phyloP scores from a whole-genome alignment of 495 filamentous ascomycete species.

The Neurospora sp. region DNA sequence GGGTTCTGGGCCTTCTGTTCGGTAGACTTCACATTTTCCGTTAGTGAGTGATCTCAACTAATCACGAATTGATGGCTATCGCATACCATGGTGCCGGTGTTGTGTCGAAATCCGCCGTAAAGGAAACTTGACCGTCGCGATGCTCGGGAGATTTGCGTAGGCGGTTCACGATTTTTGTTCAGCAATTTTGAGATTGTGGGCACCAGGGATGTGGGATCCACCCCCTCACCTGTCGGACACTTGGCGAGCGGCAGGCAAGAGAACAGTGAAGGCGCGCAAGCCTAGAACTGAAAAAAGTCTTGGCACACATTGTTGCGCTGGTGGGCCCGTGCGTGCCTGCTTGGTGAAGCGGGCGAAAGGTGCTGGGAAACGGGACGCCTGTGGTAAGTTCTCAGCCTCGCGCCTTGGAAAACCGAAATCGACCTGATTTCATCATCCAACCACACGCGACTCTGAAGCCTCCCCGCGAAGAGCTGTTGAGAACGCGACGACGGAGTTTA shows the following conservation, averaged over 20 bases:
- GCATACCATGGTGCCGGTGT: conserved; percentile 22
- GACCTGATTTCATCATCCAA: conserved; percentile 19
- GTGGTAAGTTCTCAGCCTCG: conserved; percentile 21
- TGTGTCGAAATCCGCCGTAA: conserved; percentile 12
- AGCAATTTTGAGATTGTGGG: conserved; percentile 22
- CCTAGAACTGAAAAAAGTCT: not conserved
- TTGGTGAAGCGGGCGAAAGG: conserved; percentile 1
- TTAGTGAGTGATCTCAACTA: conserved; percentile 6
- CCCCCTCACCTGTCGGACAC: not conserved
- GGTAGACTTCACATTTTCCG: conserved; percentile 28
- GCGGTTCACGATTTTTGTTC: conserved; percentile 16
- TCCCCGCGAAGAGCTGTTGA: conserved; percentile 18
- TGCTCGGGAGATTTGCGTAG: conserved; percentile 10
- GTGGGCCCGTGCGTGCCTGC: conserved; percentile 4
- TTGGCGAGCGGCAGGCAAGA: not conserved
- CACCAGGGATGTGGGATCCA: not conserved
- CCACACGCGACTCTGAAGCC: conserved; percentile 27
- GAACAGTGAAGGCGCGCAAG: not conserved
- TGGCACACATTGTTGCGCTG: not conserved
- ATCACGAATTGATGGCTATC: not conserved
- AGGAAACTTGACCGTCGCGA: conserved; percentile 1
- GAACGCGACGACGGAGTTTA: conserved; percentile 15
- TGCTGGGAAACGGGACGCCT: conserved; percentile 18
- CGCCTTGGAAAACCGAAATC: conserved; percentile 8
- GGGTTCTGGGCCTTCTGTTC: conserved; percentile 76